phyloP scores from a whole-genome alignment of 2,329 filamentous ascomycete species.

The Colletotrichum trifolii region DNA sequence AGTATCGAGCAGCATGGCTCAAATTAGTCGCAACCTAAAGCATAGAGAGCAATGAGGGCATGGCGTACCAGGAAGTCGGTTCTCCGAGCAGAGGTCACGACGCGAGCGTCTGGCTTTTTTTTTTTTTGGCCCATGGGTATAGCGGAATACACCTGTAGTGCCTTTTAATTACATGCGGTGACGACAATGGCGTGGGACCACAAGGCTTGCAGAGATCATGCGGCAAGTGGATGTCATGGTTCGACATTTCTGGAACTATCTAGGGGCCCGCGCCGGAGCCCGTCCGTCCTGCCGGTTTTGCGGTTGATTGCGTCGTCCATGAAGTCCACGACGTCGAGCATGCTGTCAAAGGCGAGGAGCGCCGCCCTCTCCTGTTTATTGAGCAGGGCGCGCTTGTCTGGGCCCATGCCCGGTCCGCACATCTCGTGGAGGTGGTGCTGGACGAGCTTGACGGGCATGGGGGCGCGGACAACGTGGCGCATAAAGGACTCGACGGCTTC shows the following conservation, averaged over 20 bases:
- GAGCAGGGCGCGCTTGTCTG: slow-evolving; percentile 63
- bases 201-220: neutral
- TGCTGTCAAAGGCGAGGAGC: slow-evolving; percentile 61
- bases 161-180: no score
- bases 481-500: slow-evolving; percentile 73
- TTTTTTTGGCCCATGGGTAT: no score
- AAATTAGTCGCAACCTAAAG: neutral
- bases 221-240: slow-evolving; percentile 5
- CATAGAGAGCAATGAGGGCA: slow-evolving; percentile 1
- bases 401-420: slow-evolving; percentile 67
- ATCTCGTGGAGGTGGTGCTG: slow-evolving; percentile 77
- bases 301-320: slow-evolving; percentile 61
- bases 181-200: neutral
- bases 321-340: slow-evolving; percentile 70
- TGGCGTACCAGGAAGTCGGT: slow-evolving; percentile 18
- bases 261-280: slow-evolving; percentile 20
- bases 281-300: slow-evolving; percentile 34
- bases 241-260: slow-evolving; percentile 14
- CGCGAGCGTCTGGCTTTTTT: slow-evolving; percentile 18
- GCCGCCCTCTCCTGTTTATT: slow-evolving; percentile 65
- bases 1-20: neutral
- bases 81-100: slow-evolving; percentile 13
- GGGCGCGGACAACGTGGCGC: slow-evolving; percentile 64
- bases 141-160: no score
- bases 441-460: slow-evolving; percentile 71